A percentile compares a stretch with the other conserved stretches of the same genome.
Evolutionary conservation across 164 flowering plant genomes (phyloP).

Genomic region (Vitis vinifera): DNA sequence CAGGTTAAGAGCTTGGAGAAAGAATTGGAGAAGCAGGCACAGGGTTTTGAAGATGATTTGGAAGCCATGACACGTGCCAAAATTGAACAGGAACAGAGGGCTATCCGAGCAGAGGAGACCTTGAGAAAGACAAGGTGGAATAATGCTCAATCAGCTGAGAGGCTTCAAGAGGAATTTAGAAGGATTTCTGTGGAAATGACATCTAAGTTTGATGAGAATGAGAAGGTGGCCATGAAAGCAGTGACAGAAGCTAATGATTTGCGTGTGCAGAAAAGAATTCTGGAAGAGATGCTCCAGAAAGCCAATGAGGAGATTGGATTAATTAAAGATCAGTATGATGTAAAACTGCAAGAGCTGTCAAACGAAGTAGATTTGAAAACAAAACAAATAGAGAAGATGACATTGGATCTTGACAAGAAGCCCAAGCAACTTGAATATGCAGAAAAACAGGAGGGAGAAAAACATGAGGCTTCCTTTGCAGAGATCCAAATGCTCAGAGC

Average conservation of each 20-base stretch:
- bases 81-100: constrained; percentile 45
- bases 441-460: constrained; percentile 39
- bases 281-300: constrained; percentile 40
- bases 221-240: constrained; percentile 31
- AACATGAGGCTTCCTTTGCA: constrained; percentile 26
- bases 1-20: constrained; percentile 37
- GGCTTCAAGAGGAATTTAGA: constrained; percentile 39
- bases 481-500: constrained; percentile 50
- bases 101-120: constrained; percentile 46
- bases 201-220: constrained; percentile 36
- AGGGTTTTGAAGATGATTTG: constrained; percentile 34
- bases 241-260: constrained; percentile 35
- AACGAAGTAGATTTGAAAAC: constrained; percentile 32
- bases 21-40: constrained; percentile 39
- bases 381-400: constrained; percentile 38
- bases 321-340: constrained; percentile 30
- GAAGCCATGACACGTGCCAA: constrained; percentile 28
- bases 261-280: constrained; percentile 21
- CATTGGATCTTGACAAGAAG: constrained; percentile 40
- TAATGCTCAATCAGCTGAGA: constrained; percentile 34
- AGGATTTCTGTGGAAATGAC: constrained; percentile 43
- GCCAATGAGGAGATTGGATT: constrained; percentile 26
- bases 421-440: constrained; percentile 48
- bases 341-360: constrained; percentile 43
- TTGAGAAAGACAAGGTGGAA: constrained; percentile 38